A percentile compares a stretch with the other conserved stretches of the same genome.
phyloP scores from a whole-genome alignment of 2,329 filamentous ascomycete species.

The Sporothrix humicola region DNA sequence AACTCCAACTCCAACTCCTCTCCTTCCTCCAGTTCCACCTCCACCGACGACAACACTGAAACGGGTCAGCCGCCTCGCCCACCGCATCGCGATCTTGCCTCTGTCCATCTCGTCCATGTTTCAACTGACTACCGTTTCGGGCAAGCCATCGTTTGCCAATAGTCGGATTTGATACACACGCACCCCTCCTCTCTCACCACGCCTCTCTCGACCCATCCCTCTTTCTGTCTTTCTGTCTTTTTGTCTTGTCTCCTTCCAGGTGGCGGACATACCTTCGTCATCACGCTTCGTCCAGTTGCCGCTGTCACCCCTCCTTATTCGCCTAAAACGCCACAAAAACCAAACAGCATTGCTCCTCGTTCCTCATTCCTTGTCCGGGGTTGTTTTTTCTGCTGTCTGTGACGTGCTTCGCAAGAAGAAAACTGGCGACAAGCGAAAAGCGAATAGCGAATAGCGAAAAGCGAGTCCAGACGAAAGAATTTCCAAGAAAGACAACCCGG shows the following conservation, averaged over 20 bases:
- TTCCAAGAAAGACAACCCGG: not conserved
- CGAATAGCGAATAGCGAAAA: too few species aligned
- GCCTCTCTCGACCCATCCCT: too few species aligned
- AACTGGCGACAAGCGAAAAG: too few species aligned
- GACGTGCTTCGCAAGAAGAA: not conserved
- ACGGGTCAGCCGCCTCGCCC: not conserved
- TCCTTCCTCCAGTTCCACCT: not conserved
- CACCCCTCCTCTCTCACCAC: not conserved
- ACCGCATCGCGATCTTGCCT: slow-evolving; percentile 20
- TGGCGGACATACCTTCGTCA: slow-evolving; percentile 19
- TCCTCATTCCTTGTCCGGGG: not conserved
- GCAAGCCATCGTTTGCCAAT: slow-evolving; percentile 11
- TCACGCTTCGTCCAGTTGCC: slow-evolving; percentile 17
- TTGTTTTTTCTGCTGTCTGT: not conserved
- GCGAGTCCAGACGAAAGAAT: too few species aligned
- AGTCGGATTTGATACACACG: slow-evolving; percentile 1
- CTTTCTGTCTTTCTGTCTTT: not conserved
- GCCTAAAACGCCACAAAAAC: slow-evolving; percentile 26
- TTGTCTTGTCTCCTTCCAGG: slow-evolving; percentile 8
- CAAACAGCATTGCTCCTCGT: slow-evolving; percentile 9
- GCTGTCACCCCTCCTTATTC: slow-evolving; percentile 24
- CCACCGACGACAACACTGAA: slow-evolving; percentile 3
- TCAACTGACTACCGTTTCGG: slow-evolving; percentile 17
- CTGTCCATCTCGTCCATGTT: slow-evolving; percentile 13
- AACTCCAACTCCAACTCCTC: not conserved